Base-by-base conservation (phyloP, 2,329 filamentous ascomycete species). In the Diaporthe vaccinii region DNA sequence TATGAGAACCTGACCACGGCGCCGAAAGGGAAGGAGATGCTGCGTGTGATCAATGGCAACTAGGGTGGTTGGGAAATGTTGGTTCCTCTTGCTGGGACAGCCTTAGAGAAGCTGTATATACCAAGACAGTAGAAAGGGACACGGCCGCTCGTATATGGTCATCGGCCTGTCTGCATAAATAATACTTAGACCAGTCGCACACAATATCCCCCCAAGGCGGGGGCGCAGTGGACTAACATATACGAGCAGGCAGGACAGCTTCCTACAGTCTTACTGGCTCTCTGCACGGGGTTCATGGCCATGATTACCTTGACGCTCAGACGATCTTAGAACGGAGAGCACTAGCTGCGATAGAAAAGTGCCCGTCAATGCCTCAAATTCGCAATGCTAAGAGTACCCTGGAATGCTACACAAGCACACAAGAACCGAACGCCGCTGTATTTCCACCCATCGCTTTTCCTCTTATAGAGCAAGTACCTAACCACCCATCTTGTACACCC, bases 1-100 rank as follows among this genome's bases (percentile, higher is more conserved):
- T 92, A 91, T 80, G 95, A 98, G 84, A 97, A 98, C 81, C 81
- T 98, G 82, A 97, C 95, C 1, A 89, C 89, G 1, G 93, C 93
- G 41, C 94, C 94, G 0, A 98, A 97, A 86, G 91, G 91, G 2
- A 88, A 93, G 71, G 92, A 95, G 81, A 85, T 95, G 79, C 85
- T 95, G 81, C 87, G 88, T 77, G 86, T 94, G 67, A 89, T 93
- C 70, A 90, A 88, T 72, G 83, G 83, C 9, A 80, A 65, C 12
- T 73, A 65, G 25, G 44, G 28, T 12, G 4, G n/a, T 8, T 14
- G 49, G 34, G 28, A 28, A 34, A 12, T 25, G n/a, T 6, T 34
- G 28, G 17, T 31, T 22, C 15, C 41, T 68, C 76, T 57, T 31
- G 10, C 17, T 44, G 28, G n/a, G 20, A 25, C 15, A 25, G 65